Conservation (phyloP, 1,139 yeast genomes). For the Candida frijolesensis region DNA sequence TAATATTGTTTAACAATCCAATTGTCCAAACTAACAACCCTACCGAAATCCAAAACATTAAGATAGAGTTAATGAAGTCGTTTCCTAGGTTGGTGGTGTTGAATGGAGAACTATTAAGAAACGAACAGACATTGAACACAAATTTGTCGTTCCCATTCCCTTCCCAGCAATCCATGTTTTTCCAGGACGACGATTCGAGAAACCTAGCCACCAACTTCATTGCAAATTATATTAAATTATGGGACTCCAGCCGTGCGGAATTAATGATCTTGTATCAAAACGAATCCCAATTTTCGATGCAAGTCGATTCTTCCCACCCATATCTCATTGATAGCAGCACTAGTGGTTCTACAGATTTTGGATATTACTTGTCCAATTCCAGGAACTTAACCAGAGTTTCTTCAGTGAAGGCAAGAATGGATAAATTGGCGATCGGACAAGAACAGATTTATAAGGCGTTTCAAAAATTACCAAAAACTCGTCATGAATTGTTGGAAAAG, state of each 20-base stretch:
- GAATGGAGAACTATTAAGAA: constrained; percentile 78
- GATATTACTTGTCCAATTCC: constrained; percentile 67
- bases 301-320: constrained; percentile 55
- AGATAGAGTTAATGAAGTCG: constrained; percentile 62
- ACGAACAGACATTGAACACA: constrained; percentile 59
- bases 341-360: constrained; percentile 51
- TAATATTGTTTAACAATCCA: constrained; percentile 81
- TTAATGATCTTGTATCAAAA: constrained; percentile 74
- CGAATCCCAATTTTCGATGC: constrained; percentile 82
- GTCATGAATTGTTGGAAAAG: constrained; percentile 64
- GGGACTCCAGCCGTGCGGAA: constrained; percentile 80
- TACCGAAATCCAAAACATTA: constrained; percentile 47
- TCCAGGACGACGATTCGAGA: constrained; percentile 77
- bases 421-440: constrained; percentile 71
- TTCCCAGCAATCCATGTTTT: constrained; percentile 55
- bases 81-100: constrained; percentile 81
- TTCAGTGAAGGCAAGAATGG: constrained; percentile 53
- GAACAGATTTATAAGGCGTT: constrained; percentile 65
- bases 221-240: constrained; percentile 69
- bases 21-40: constrained; percentile 37
- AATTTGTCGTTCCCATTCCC: constrained; percentile 62
- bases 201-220: constrained; percentile 73
- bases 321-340: constrained; percentile 38
- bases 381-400: constrained; percentile 77
- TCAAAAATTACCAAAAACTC: constrained; percentile 69